Evolutionary conservation across 257 asterid species (phyloP).

Genomic region (Plantago ovata): DNA sequence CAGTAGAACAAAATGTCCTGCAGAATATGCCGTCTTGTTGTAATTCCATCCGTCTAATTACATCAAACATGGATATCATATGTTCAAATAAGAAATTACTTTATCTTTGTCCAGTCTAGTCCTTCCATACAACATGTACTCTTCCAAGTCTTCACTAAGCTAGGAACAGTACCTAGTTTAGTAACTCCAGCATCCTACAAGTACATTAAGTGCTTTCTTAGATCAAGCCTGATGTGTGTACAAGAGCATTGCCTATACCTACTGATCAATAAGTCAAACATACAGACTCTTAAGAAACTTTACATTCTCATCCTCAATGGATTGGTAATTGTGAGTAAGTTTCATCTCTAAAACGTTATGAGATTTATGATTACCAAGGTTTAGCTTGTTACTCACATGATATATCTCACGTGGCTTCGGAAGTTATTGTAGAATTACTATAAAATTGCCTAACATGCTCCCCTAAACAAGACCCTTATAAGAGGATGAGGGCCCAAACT

Average conservation of each 20-base stretch:
- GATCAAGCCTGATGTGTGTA: not conserved
- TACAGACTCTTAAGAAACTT: not conserved
- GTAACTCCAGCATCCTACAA: conserved; percentile 87
- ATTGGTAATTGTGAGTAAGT: not conserved
- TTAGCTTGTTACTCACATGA: too few relatives aligned
- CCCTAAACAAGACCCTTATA: too few relatives aligned
- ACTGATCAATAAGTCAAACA: not conserved
- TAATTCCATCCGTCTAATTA: conserved; percentile 8
- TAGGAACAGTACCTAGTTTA: conserved; percentile 87
- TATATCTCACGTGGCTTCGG: too few relatives aligned
- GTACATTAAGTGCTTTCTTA: conserved; percentile 8
- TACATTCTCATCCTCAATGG: too few relatives aligned
- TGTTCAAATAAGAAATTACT: conserved; percentile 30
- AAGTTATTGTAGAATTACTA: too few relatives aligned
- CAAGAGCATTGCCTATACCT: not conserved
- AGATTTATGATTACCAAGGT: too few relatives aligned
- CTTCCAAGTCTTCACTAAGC: conserved; percentile 94
- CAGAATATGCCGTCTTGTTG: conserved; percentile 14
- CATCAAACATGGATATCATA: not conserved
- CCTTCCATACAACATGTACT: conserved; percentile 77
- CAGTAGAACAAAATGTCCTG: conserved; percentile 75
- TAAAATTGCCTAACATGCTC: too few relatives aligned
- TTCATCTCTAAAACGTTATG: not conserved
- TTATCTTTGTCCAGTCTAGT: conserved; percentile 83
- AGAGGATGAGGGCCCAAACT: too few relatives aligned